These are phyloP conservation scores for Ilyonectria destructans DNA, from an alignment of 2,329 filamentous ascomycete genomes.

Conservation along the genomic window DNA sequence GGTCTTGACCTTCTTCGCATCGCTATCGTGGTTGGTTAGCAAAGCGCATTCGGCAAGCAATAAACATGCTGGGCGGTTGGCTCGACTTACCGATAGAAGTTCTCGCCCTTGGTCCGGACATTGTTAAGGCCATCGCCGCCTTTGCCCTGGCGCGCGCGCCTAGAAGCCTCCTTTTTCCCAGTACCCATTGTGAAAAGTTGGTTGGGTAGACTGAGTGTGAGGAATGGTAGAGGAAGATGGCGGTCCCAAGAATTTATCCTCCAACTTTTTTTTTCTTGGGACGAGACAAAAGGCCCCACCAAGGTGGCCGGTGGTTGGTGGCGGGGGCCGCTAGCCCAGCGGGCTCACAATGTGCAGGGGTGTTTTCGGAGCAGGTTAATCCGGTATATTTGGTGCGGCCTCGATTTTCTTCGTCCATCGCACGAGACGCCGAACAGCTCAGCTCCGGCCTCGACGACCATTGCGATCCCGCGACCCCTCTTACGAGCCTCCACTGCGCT, in stretches of 20 bases:
- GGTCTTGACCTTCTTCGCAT: constrained; percentile 89
- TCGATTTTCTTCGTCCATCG: constrained; percentile 45
- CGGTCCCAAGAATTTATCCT: constrained; percentile 47
- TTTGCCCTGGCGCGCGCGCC: constrained; percentile 89
- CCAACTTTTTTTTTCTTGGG: constrained; percentile 48
- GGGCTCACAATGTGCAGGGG: constrained; percentile 19
- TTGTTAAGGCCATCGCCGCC: constrained; percentile 90
- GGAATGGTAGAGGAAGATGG: constrained; percentile 36
- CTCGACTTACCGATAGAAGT: constrained; percentile 86
- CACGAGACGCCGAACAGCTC: constrained; percentile 18
- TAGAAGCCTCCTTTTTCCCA: constrained; percentile 90
- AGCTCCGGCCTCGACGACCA: constrained; percentile 39
- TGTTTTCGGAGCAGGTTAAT: constrained; percentile 43
- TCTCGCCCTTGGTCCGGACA: constrained; percentile 95
- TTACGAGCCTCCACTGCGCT: constrained; percentile 30
- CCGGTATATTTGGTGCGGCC: constrained; percentile 43
- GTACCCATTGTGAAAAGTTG: constrained; percentile 78
- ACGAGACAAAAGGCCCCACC: constrained; percentile 45
- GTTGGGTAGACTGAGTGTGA: constrained; percentile 42
- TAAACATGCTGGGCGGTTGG: neutral
- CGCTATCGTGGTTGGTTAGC: constrained; percentile 52
- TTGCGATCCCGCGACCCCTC: constrained; percentile 35
- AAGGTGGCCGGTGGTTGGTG: constrained; percentile 43
- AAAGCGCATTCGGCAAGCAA: constrained; percentile 1
- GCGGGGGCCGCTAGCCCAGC: constrained; percentile 34